Percentiles rank a stretch among this genome's conserved stretches.
Conservation (phyloP, 2,329 filamentous ascomycete genomes). For the Fusarium chuoi region DNA sequence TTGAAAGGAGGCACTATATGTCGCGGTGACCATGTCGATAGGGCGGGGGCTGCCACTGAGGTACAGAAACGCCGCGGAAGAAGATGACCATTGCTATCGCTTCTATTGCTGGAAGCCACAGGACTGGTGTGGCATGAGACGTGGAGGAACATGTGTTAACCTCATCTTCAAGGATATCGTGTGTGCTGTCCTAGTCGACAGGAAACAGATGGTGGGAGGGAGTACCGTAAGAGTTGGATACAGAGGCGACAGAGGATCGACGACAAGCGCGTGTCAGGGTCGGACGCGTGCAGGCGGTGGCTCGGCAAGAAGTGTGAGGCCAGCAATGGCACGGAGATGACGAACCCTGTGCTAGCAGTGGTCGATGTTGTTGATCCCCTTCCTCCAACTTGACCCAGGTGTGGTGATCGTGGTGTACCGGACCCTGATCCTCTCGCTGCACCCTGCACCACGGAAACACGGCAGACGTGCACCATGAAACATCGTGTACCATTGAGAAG, state of each 20-base stretch:
- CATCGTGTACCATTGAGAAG: not conserved
- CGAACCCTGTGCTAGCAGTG: accelerated
- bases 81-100: not conserved
- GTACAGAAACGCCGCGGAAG: too few relatives aligned
- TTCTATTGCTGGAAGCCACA: not conserved
- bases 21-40: too few relatives aligned
- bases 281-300: too few relatives aligned
- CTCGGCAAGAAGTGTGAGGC: not conserved
- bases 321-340: accelerated
- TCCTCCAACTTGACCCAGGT: not conserved
- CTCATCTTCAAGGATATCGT: accelerated
- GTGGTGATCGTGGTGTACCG: not conserved
- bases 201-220: not conserved
- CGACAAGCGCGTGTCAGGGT: not conserved
- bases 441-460: too few relatives aligned
- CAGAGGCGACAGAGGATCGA: not conserved
- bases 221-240: not conserved
- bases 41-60: too few relatives aligned
- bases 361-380: not conserved
- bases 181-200: too few relatives aligned
- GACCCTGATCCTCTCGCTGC: not conserved
- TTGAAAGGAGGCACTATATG: not conserved
- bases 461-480: too few relatives aligned
- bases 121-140: not conserved
- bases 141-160: accelerated